Evolutionary conservation across 257 asterid species (phyloP).

Genomic region (Nyctanthes arbortristis): DNA sequence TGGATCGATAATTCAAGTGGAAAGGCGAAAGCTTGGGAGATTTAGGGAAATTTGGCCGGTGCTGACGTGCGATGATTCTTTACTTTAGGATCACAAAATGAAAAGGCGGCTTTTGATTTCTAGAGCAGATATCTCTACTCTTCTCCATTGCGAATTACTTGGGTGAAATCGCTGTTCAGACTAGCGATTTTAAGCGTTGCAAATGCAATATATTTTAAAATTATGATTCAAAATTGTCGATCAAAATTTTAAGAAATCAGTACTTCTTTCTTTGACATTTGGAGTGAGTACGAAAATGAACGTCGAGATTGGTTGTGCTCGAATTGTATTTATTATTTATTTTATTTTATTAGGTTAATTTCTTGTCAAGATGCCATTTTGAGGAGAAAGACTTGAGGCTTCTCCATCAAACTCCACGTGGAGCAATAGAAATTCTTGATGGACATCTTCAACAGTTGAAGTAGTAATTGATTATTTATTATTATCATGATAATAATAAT

Average conservation of each 20-base stretch:
- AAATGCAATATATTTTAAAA: too few relatives aligned
- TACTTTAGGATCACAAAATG: too few relatives aligned
- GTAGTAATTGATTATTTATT: background rate
- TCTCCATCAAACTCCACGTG: slow-evolving; percentile 5
- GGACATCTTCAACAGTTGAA: background rate
- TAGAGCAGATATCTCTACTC: background rate
- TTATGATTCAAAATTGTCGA: too few relatives aligned
- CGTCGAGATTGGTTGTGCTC: too few relatives aligned
- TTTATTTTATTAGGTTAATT: too few relatives aligned
- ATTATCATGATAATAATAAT: too few relatives aligned
- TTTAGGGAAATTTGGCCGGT: background rate
- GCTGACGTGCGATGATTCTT: background rate
- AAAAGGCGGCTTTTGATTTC: background rate
- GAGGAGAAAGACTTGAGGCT: background rate
- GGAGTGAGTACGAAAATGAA: too few relatives aligned
- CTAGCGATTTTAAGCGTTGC: background rate
- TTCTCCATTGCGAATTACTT: background rate
- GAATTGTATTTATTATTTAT: too few relatives aligned
- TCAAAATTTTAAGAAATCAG: too few relatives aligned
- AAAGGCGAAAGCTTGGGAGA: background rate
- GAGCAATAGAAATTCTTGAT: background rate
- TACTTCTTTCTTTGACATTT: too few relatives aligned
- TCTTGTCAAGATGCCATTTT: too few relatives aligned
- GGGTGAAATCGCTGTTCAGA: background rate
- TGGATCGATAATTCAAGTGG: background rate